Evolutionary conservation across 768 basidiomycete genomes (phyloP).

Genomic region (Hemileccinum impolitum): DNA sequence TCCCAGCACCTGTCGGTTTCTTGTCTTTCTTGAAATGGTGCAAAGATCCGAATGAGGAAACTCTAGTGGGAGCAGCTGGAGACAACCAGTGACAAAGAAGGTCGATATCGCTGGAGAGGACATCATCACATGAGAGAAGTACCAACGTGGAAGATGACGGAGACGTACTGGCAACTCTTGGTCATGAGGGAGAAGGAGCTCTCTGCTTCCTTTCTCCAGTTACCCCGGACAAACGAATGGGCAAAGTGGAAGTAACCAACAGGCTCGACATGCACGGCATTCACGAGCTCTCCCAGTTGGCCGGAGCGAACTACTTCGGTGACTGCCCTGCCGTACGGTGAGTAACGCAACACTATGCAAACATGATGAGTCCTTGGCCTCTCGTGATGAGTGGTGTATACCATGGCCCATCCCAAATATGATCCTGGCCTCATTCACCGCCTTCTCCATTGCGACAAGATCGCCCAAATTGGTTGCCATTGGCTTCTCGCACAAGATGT

Average conservation of each 20-base stretch:
- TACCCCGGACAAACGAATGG: constrained; percentile 83
- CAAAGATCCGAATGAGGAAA: constrained; percentile 86
- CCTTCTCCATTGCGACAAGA: constrained; percentile 71
- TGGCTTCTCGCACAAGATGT: constrained; percentile 91
- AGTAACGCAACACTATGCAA: constrained; percentile 74
- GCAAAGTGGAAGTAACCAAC: constrained; percentile 88
- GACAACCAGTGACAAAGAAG: constrained; percentile 75
- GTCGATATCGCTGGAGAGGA: constrained; percentile 69
- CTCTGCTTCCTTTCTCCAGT: constrained; percentile 66
- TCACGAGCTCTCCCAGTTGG: constrained; percentile 71
- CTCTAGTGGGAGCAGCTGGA: constrained; percentile 58
- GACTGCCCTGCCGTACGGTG: constrained; percentile 74
- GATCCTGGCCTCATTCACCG: constrained; percentile 61
- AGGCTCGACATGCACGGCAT: constrained; percentile 82
- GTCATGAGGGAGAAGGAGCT: constrained; percentile 85
- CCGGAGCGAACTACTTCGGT: constrained; percentile 69
- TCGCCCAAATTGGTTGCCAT: constrained; percentile 77
- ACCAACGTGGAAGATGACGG: neutral
- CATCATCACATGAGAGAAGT: neutral
- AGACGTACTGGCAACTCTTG: constrained; percentile 82
- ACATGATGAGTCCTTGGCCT: neutral
- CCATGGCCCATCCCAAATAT: constrained; percentile 91
- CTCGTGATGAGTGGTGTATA: constrained; percentile 26
- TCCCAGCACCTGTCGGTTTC: constrained; percentile 69
- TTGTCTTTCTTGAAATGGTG: constrained; percentile 72